Percentiles rank a stretch among this genome's conserved stretches.
Conservation (phyloP, 2,329 filamentous ascomycete species). For the Boeremia exigua region DNA sequence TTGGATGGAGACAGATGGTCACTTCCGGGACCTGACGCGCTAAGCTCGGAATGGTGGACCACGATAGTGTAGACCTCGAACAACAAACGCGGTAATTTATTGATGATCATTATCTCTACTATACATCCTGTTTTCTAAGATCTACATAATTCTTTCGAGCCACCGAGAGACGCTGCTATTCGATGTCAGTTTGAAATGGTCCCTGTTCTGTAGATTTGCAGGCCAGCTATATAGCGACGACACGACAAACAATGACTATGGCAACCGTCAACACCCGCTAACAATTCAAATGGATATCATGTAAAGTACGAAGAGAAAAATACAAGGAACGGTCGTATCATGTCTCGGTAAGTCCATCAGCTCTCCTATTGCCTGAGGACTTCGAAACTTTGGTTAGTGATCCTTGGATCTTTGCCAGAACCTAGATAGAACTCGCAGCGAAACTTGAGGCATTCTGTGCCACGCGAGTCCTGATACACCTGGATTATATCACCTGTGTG, state of each 20-base stretch:
- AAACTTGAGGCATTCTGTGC: slow-evolving; percentile 49
- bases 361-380: slow-evolving; percentile 5
- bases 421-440: slow-evolving; percentile 53
- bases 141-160: neutral
- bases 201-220: neutral
- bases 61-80: neutral
- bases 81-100: neutral
- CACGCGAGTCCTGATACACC: slow-evolving; percentile 65
- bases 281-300: slow-evolving; percentile 14
- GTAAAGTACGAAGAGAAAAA: neutral
- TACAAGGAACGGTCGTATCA: neutral
- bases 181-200: neutral
- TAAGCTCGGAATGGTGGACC: slow-evolving; percentile 13
- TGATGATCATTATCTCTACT: neutral
- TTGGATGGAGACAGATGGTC: slow-evolving; percentile 41
- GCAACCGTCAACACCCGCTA: slow-evolving; percentile 12
- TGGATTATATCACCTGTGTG: slow-evolving; percentile 79
- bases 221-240: neutral
- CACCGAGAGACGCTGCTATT: neutral
- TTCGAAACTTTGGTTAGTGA: slow-evolving; percentile 35
- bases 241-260: neutral
- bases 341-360: neutral
- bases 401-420: slow-evolving; percentile 39
- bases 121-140: neutral
- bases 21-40: slow-evolving; percentile 25